Percentiles rank a stretch among this genome's conserved stretches.
Evolutionary conservation across 106 monocot genomes (phyloP).

Genomic region (Platanthera zijinensis): DNA sequence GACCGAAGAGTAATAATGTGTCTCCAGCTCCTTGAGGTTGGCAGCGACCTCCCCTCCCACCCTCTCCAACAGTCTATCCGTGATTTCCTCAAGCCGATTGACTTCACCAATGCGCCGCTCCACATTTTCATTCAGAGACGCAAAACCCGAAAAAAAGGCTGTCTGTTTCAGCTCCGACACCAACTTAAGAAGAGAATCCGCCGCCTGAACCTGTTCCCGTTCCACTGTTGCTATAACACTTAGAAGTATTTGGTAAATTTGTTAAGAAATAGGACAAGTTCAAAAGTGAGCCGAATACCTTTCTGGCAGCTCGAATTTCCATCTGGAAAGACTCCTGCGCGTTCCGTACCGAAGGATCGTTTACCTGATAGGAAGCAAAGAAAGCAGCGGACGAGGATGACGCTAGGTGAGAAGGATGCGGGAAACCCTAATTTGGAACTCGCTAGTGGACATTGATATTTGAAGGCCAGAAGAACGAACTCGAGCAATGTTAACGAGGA

Average conservation of each 20-base stretch:
- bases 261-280: neutral
- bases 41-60: slow-evolving; percentile 78
- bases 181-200: slow-evolving; percentile 70
- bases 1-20: slow-evolving; percentile 75
- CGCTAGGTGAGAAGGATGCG: neutral
- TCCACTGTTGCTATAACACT: neutral
- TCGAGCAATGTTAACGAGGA: slow-evolving; percentile 57
- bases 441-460: neutral
- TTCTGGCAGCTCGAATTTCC: slow-evolving; percentile 79
- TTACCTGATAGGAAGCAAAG: slow-evolving; percentile 32
- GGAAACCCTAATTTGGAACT: slow-evolving; percentile 1
- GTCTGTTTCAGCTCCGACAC: slow-evolving; percentile 94
- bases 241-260: neutral
- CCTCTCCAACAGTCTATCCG: slow-evolving; percentile 51
- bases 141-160: slow-evolving; percentile 85
- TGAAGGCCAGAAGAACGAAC: slow-evolving; percentile 18
- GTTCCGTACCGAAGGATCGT: slow-evolving; percentile 78
- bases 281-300: slow-evolving; percentile 24
- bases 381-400: neutral
- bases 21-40: slow-evolving; percentile 77
- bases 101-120: slow-evolving; percentile 54
- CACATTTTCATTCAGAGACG: slow-evolving; percentile 74
- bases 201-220: slow-evolving; percentile 58
- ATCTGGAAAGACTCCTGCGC: slow-evolving; percentile 90
- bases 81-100: slow-evolving; percentile 51